These are phyloP conservation scores for Tulasnella sp. DNA, from an alignment of 768 basidiomycete genomes.

Conservation along the genomic window DNA sequence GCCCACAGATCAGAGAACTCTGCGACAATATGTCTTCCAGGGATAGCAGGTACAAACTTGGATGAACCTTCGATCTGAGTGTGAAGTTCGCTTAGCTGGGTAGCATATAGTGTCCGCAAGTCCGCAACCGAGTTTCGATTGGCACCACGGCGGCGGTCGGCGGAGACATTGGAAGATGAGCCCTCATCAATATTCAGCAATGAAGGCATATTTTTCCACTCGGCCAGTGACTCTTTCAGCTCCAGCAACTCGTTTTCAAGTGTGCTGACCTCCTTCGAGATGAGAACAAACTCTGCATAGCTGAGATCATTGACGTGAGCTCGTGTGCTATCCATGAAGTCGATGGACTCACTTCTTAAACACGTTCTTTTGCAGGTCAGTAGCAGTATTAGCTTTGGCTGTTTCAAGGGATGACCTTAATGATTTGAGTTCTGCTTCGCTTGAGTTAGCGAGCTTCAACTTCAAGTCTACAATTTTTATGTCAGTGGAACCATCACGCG, in stretches of 20 bases:
- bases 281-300: slow-evolving; percentile 91
- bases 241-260: slow-evolving; percentile 97
- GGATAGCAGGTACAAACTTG: slow-evolving; percentile 84
- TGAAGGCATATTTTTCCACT: slow-evolving; percentile 94
- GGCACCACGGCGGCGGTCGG: slow-evolving; percentile 45
- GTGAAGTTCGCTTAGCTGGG: slow-evolving; percentile 86
- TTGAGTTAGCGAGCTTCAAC: slow-evolving; percentile 78
- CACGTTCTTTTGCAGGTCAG: slow-evolving; percentile 79
- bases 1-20: slow-evolving; percentile 74
- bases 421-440: slow-evolving; percentile 62
- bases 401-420: slow-evolving; percentile 62
- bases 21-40: slow-evolving; percentile 80
- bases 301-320: slow-evolving; percentile 30
- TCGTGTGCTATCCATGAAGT: not conserved
- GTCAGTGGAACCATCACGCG: not conserved
- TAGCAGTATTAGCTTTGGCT: slow-evolving; percentile 57
- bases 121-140: slow-evolving; percentile 91
- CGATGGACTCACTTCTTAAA: slow-evolving; percentile 65
- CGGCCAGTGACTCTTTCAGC: slow-evolving; percentile 82
- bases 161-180: slow-evolving; percentile 33
- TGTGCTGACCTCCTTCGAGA: slow-evolving; percentile 92
- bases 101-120: slow-evolving; percentile 83
- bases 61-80: slow-evolving; percentile 85
- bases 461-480: slow-evolving; percentile 46
- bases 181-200: slow-evolving; percentile 84